Conservation (phyloP, 805 yeast genomes). For the Saturnispora silvae region DNA sequence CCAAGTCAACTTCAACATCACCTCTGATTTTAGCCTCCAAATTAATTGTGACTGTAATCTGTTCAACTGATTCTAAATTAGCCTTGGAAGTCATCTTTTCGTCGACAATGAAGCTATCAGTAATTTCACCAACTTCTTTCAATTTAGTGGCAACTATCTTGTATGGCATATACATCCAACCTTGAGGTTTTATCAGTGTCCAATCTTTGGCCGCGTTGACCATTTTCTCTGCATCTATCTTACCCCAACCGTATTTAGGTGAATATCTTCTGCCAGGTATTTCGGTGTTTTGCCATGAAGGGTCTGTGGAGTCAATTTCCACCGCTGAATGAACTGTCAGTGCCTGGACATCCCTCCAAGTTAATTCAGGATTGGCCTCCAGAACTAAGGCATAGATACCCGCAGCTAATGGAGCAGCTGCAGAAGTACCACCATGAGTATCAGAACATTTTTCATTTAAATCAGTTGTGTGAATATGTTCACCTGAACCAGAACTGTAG, state of each 20-base stretch:
- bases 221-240: constrained; percentile 69
- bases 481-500: constrained; percentile 84
- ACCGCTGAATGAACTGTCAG: constrained; percentile 62
- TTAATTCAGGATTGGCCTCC: constrained; percentile 72
- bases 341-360: constrained; percentile 95
- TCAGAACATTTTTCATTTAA: constrained; percentile 57
- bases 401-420: constrained; percentile 97
- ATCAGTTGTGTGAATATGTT: constrained; percentile 83
- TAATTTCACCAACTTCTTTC: constrained; percentile 17
- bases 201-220: constrained; percentile 57
- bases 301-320: constrained; percentile 56
- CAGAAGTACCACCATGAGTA: constrained; percentile 92
- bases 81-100: constrained; percentile 38
- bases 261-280: constrained; percentile 58
- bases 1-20: constrained; percentile 47
- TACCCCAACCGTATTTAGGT: constrained; percentile 87
- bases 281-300: constrained; percentile 64
- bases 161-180: constrained; percentile 55
- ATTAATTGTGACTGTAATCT: constrained; percentile 71
- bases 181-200: constrained; percentile 75
- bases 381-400: constrained; percentile 83
- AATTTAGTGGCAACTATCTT: constrained; percentile 25
- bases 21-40: constrained; percentile 63
- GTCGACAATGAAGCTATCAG: constrained; percentile 36
- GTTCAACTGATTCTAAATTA: constrained; percentile 70